Base-by-base conservation (phyloP, 805 yeast species). In the Metschnikowia dekortorum region DNA sequence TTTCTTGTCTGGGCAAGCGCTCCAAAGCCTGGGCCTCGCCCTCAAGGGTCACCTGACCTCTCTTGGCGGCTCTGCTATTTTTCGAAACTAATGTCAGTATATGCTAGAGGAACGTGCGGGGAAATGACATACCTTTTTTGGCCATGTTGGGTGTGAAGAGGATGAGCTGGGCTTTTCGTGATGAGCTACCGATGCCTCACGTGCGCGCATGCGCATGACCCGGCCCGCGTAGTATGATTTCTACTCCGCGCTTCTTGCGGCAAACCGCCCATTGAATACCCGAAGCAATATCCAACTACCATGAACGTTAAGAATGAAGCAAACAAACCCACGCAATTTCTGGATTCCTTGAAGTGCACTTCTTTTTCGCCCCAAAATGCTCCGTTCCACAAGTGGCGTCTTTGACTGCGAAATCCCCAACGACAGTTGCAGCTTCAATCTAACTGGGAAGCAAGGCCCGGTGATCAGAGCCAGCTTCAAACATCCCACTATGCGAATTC, bases 21-120 rank as follows among this genome's bases (percentile, higher is more conserved):
- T 73, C 70, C 33, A 86, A 69, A 7, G 76, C 73, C 54, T 74
- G 78, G 8, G 78, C 77, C 58, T 71, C 75, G 35, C 76, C 80
- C 4, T 59, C 68, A 1, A 77, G 75, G 3, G 62, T 68, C 11
- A 70, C 65, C 52, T 75, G 79, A 6, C 84, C 85, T 63, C 89
- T 75, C 69, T 91, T 81, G 2, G 94, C 91, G 2, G 90, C 89
- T 70, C 94, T 78, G 40, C 90, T 83, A 53, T 78, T 82, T 56
- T 84, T 84, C 16, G 89, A 83, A 29, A 83, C 78, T 71, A 28
- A n/a, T 6, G 64, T 64, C 59, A 63, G 64, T 55, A 50, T 11
- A 11, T 6, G n/a, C 4, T 34, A 16, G 38, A 38, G 26, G 38
- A 14, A 18, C 1, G 29, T 8, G 34, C 6, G 8, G 16, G 6